phyloP scores from a whole-genome alignment of 1,284 basidiomycete genomes.

The Golubevia pallescens region DNA sequence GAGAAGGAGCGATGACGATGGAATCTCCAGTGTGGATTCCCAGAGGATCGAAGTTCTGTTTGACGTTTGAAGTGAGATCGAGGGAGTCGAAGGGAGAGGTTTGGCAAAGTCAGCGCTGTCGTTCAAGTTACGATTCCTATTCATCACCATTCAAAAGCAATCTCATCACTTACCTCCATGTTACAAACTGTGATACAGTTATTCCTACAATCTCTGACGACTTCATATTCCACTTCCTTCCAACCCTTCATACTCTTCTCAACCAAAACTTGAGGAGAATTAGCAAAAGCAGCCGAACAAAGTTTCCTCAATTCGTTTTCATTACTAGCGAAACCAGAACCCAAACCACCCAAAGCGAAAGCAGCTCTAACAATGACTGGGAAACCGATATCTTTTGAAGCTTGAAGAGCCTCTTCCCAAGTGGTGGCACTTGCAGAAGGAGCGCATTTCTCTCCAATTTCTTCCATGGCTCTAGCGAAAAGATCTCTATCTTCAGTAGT shows the following conservation, averaged over 20 bases:
- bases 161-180: conserved; percentile 98
- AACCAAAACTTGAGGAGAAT: conserved; percentile 93
- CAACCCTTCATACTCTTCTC: conserved; percentile 99
- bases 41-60: conserved; percentile 94
- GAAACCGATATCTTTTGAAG: conserved; percentile 88
- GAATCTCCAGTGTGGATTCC: conserved; percentile 99
- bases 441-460: conserved; percentile 94
- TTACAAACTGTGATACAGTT: conserved; percentile 99
- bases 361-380: conserved; percentile 97
- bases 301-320: conserved; percentile 84
- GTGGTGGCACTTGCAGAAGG: conserved; percentile 77
- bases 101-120: background rate
- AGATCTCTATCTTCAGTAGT: conserved; percentile 95
- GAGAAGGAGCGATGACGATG: conserved; percentile 97
- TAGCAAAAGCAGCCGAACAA: conserved; percentile 83
- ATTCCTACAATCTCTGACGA: conserved; percentile 95
- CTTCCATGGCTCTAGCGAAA: conserved; percentile 91
- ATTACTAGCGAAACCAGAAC: conserved; percentile 91
- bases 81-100: too few relatives aligned
- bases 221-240: conserved; percentile 99
- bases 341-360: conserved; percentile 92
- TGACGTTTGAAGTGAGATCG: too few relatives aligned
- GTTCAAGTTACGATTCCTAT: too few relatives aligned
- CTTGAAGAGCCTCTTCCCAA: conserved; percentile 79
- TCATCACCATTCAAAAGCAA: too few relatives aligned